These are phyloP conservation scores for Trichoderma harzianum DNA, from an alignment of 2,329 filamentous ascomycete species.

Conservation along the genomic window DNA sequence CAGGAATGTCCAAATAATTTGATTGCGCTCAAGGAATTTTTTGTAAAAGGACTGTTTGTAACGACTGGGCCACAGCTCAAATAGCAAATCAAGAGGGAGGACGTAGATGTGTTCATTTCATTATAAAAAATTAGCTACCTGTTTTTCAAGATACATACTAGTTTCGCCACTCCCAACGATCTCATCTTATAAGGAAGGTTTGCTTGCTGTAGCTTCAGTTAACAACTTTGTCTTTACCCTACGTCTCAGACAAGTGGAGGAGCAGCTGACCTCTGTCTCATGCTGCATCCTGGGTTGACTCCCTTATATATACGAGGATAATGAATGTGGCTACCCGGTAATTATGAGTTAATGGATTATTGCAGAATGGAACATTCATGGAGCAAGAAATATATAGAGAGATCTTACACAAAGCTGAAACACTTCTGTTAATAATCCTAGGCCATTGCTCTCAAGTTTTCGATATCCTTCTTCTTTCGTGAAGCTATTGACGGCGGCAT, in stretches of 20 bases:
- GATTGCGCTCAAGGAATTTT: background rate
- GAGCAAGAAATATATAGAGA: background rate
- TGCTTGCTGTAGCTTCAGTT: background rate
- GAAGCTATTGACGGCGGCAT: background rate
- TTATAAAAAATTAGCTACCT: too few species aligned
- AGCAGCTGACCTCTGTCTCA: background rate
- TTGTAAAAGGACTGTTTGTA: too few species aligned
- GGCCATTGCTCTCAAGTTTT: background rate
- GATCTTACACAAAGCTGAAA: background rate
- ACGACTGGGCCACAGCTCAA: too few species aligned
- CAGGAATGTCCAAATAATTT: background rate
- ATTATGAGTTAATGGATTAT: fast-evolving
- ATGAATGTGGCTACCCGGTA: background rate
- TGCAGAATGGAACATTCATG: background rate
- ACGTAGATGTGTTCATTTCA: too few species aligned
- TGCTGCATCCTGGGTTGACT: background rate
- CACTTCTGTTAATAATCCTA: background rate
- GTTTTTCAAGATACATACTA: too few species aligned
- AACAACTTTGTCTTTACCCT: fast-evolving
- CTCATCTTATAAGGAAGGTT: too few species aligned
- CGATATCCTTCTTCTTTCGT: background rate
- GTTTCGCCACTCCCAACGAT: too few species aligned
- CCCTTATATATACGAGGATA: background rate
- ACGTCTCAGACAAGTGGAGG: background rate
- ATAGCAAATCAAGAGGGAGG: too few species aligned